Percentiles rank a stretch among this genome's conserved stretches.
Evolutionary conservation across 2,329 filamentous ascomycete genomes (phyloP).

Genomic region (Ophiocordyceps unilateralis): DNA sequence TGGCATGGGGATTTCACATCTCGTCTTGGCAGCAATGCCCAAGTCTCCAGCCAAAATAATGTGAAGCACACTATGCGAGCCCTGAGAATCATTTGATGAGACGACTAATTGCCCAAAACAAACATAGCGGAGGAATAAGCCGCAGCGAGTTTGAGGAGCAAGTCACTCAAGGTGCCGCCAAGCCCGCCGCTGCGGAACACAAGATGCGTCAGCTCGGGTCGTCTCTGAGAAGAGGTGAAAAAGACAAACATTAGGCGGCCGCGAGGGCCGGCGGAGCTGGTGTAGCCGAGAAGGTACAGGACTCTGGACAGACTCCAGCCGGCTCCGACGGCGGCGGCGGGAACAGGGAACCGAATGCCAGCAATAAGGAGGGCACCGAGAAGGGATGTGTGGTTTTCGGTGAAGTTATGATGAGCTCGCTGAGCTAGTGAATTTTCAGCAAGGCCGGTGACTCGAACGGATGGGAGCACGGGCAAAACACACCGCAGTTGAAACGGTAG

Average conservation of each 20-base stretch:
- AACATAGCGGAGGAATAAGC: slow-evolving; percentile 23
- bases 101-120: slow-evolving; percentile 15
- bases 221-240: background rate
- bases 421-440: slow-evolving; percentile 25
- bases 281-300: slow-evolving; percentile 39
- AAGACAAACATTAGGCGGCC: slow-evolving; percentile 22
- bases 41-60: too few species aligned
- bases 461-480: slow-evolving; percentile 7
- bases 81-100: too few species aligned
- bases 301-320: slow-evolving; percentile 35
- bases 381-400: slow-evolving; percentile 40
- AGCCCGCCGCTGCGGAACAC: slow-evolving; percentile 15
- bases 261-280: slow-evolving; percentile 22
- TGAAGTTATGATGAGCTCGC: slow-evolving; percentile 45
- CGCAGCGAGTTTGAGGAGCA: slow-evolving; percentile 23
- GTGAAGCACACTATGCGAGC: too few species aligned
- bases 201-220: background rate
- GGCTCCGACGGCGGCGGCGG: slow-evolving; percentile 29
- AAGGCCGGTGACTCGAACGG: too few species aligned
- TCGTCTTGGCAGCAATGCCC: too few species aligned
- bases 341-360: slow-evolving; percentile 35
- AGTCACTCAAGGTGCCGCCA: slow-evolving; percentile 17
- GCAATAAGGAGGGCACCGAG: slow-evolving; percentile 35
- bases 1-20: too few species aligned
- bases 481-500: slow-evolving; percentile 45